These are phyloP conservation scores for Halenospora varia DNA, from an alignment of 495 filamentous ascomycete species.

Conservation along the genomic window DNA sequence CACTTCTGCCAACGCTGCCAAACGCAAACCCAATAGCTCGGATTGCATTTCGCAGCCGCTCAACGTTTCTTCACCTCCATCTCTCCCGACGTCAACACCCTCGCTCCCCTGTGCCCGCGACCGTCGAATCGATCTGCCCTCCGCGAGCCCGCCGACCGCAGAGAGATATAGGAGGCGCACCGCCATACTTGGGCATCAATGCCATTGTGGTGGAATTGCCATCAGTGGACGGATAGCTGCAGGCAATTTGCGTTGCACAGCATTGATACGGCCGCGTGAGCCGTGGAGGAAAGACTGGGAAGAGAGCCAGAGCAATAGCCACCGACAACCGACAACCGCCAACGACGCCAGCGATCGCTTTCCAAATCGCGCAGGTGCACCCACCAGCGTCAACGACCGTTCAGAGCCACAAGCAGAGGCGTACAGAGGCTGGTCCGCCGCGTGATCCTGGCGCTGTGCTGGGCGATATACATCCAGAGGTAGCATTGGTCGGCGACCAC, in stretches of 20 bases:
- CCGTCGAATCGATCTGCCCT: not conserved
- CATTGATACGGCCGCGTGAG: not conserved
- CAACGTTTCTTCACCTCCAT: not conserved
- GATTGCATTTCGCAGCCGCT: not conserved
- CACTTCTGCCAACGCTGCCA: not conserved
- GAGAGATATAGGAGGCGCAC: not conserved
- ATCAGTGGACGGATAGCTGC: conserved; percentile 22
- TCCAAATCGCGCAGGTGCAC: conserved; percentile 9
- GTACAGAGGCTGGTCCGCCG: not conserved
- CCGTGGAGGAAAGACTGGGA: not conserved
- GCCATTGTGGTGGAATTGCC: conserved; percentile 9
- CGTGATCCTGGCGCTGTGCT: conserved; percentile 6
- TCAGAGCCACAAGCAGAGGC: not conserved
- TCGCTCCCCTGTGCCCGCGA: not conserved
- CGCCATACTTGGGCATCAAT: conserved; percentile 26
- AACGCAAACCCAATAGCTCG: not conserved
- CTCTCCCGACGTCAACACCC: not conserved
- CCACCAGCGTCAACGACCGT: no score
- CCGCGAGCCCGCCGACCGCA: not conserved
- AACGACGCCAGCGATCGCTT: not conserved
- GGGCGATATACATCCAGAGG: not conserved
- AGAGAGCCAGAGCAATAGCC: no score
- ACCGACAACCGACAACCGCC: no score
- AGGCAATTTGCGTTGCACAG: conserved; percentile 11
- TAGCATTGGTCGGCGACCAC: conserved; percentile 1